Percentiles rank a stretch among this genome's conserved stretches.
phyloP scores from a whole-genome alignment of 805 yeast species.

The Ogataea kodamae region DNA sequence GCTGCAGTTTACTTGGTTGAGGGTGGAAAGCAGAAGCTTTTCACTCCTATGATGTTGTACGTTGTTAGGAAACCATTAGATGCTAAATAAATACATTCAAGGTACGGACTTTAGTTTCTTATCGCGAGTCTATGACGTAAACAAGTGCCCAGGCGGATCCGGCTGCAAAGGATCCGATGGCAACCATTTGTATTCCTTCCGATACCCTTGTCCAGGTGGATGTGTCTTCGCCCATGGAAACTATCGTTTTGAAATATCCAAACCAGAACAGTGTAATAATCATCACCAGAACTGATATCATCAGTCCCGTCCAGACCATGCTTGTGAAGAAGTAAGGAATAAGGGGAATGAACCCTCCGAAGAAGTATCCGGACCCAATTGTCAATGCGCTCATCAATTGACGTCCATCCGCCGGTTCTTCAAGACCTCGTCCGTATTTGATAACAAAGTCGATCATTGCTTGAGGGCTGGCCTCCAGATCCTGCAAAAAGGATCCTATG shows the following conservation, averaged over 20 bases:
- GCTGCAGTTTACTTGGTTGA: conserved; percentile 94
- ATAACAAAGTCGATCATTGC: conserved; percentile 82
- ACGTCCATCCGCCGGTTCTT: conserved; percentile 92
- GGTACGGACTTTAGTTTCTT: background rate
- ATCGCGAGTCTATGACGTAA: conserved; percentile 54
- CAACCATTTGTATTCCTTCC: conserved; percentile 88
- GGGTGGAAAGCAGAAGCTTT: conserved; percentile 85
- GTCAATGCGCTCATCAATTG: conserved; percentile 85
- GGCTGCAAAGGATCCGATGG: conserved; percentile 97
- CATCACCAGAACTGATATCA: conserved; percentile 78
- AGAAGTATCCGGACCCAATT: conserved; percentile 81
- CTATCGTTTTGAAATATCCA: conserved; percentile 80
- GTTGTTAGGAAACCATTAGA: conserved; percentile 76
- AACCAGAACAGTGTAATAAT: conserved; percentile 77
- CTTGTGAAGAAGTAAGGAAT: conserved; percentile 83
- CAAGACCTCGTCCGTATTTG: conserved; percentile 86
- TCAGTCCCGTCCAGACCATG: conserved; percentile 73
- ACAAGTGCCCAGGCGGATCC: conserved; percentile 96
- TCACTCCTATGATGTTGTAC: conserved; percentile 97
- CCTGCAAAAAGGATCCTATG: conserved; percentile 66
- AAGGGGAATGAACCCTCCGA: conserved; percentile 91
- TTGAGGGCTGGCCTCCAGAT: conserved; percentile 74
- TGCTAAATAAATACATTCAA: conserved; percentile 9
- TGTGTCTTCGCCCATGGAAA: conserved; percentile 79
- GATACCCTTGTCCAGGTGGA: conserved; percentile 53